Evolutionary conservation across 2,329 filamentous ascomycete genomes (phyloP).

Genomic region (Escovopsis weberi): DNA sequence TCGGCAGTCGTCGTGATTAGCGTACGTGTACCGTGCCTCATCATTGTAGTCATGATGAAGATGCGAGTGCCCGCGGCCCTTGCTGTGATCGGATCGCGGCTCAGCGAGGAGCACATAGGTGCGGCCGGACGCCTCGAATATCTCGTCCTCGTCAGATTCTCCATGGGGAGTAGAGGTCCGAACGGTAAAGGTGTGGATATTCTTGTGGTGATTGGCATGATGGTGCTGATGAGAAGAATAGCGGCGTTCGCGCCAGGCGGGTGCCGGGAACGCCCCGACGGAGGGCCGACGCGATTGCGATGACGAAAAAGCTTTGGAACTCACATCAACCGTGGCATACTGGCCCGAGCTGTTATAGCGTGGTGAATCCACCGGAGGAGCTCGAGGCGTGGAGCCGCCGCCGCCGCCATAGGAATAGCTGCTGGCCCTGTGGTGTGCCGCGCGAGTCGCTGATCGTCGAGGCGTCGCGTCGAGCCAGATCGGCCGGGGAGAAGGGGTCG

Average conservation of each 20-base stretch:
- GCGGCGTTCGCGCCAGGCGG: constrained; percentile 36
- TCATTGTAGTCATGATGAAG: constrained; percentile 30
- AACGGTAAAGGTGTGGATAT: constrained; percentile 25
- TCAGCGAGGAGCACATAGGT: constrained; percentile 38
- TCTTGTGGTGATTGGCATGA: too few species aligned
- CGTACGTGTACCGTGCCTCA: constrained; percentile 43
- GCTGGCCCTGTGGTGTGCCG: constrained; percentile 23
- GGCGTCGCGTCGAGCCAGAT: constrained; percentile 36
- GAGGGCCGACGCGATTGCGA: constrained; percentile 27
- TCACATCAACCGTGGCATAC: constrained; percentile 54
- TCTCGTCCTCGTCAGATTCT: constrained; percentile 51
- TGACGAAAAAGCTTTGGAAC: constrained; percentile 37
- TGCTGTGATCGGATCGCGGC: constrained; percentile 21
- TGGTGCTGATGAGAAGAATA: constrained; percentile 31
- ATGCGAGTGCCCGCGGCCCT: constrained; percentile 16
- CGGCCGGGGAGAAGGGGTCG: constrained; percentile 41
- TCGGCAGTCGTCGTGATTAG: constrained; percentile 43
- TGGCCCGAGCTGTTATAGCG: constrained; percentile 48
- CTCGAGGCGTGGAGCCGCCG: constrained; percentile 26
- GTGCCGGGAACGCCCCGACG: constrained; percentile 16
- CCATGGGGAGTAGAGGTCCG: constrained; percentile 43
- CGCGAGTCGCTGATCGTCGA: constrained; percentile 39
- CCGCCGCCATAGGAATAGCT: constrained; percentile 22
- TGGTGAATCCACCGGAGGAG: constrained; percentile 39
- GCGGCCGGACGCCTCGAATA: constrained; percentile 38